Evolutionary conservation across 2,329 filamentous ascomycete species (phyloP).

Genomic region (Cyanodermella asteris): DNA sequence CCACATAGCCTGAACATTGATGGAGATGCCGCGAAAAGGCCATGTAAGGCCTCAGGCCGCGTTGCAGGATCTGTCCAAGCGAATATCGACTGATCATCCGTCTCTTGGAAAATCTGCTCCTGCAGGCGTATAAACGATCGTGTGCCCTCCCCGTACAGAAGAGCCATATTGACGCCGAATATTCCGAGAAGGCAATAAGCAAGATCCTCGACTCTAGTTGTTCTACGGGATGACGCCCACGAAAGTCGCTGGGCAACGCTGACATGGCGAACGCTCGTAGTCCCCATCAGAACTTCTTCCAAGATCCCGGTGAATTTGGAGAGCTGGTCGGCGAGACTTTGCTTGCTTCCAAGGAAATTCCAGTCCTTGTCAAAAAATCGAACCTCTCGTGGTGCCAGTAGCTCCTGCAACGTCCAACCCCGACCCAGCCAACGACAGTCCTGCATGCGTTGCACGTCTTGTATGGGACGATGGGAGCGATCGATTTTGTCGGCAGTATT

Average conservation of each 20-base stretch:
- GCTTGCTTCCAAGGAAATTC: constrained; percentile 9
- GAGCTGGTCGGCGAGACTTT: constrained; percentile 2
- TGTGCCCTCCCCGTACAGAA: constrained; percentile 2
- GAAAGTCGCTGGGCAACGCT: constrained; percentile 1
- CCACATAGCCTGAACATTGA: too few species aligned
- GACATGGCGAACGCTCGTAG: constrained; percentile 8
- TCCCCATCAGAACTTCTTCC: constrained; percentile 6
- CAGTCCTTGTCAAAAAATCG: constrained; percentile 11
- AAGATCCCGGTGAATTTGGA: constrained; percentile 8
- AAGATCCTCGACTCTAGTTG: constrained; percentile 2
- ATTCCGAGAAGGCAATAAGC: constrained; percentile 3
- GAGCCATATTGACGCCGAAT: constrained; percentile 3
- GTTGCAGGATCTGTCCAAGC: constrained; percentile 3
- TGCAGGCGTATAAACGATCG: constrained; percentile 2
- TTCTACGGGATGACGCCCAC: constrained; percentile 1
- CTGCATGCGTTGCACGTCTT: too few species aligned
- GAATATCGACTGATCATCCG: constrained; percentile 3
- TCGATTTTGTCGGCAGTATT: too few species aligned
- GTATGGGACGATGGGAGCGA: too few species aligned
- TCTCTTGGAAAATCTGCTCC: constrained; percentile 1
- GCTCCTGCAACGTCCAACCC: constrained; percentile 10
- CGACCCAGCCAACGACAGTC: constrained; percentile 6
- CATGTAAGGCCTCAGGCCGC: too few species aligned
- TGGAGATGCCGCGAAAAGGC: too few species aligned
- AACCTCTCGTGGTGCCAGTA: constrained; percentile 9